Conservation (phyloP, 345 rosid genomes). For the Sonneratia alba region DNA sequence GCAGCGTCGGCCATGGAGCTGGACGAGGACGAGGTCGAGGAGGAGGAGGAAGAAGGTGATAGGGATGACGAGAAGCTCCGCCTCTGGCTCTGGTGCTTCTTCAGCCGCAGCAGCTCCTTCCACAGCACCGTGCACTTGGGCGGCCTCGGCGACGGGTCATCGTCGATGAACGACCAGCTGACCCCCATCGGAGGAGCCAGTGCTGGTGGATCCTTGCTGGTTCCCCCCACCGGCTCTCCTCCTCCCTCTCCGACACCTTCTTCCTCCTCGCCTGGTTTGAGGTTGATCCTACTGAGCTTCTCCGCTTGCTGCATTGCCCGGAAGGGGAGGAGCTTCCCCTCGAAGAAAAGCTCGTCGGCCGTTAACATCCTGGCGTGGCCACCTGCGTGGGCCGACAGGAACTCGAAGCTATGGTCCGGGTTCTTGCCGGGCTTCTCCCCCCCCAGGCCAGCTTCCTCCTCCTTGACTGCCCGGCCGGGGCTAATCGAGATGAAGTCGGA, state of each 20-base stretch:
- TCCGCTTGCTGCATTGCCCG: slow-evolving; percentile 68
- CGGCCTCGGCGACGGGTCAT: slow-evolving; percentile 93
- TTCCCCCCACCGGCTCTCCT: not conserved
- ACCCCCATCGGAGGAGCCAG: not conserved
- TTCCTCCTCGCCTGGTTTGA: slow-evolving; percentile 31
- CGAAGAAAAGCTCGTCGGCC: slow-evolving; percentile 82
- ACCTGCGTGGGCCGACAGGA: slow-evolving; percentile 41
- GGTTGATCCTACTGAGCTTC: slow-evolving; percentile 49
- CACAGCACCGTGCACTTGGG: slow-evolving; percentile 89
- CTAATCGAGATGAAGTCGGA: slow-evolving; percentile 55
- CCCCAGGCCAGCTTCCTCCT: not conserved
- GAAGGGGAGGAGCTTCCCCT: slow-evolving; percentile 81
- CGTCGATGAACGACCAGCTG: slow-evolving; percentile 62
- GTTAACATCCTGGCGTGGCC: slow-evolving; percentile 41
- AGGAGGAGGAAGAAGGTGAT: slow-evolving; percentile 58
- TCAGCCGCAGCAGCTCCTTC: slow-evolving; percentile 77
- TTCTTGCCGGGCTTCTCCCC: slow-evolving; percentile 5
- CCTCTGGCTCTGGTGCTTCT: slow-evolving; percentile 35
- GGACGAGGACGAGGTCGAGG: slow-evolving; percentile 15
- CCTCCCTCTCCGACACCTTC: slow-evolving; percentile 5
- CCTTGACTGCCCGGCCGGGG: slow-evolving; percentile 24
- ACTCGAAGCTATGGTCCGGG: slow-evolving; percentile 54
- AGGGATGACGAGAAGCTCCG: slow-evolving; percentile 32
- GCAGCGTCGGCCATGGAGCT: slow-evolving; percentile 11
- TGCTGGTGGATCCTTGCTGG: not conserved